These are phyloP conservation scores for Hanseniaspora taiwanica DNA, from an alignment of 805 yeast species.

Conservation along the genomic window DNA sequence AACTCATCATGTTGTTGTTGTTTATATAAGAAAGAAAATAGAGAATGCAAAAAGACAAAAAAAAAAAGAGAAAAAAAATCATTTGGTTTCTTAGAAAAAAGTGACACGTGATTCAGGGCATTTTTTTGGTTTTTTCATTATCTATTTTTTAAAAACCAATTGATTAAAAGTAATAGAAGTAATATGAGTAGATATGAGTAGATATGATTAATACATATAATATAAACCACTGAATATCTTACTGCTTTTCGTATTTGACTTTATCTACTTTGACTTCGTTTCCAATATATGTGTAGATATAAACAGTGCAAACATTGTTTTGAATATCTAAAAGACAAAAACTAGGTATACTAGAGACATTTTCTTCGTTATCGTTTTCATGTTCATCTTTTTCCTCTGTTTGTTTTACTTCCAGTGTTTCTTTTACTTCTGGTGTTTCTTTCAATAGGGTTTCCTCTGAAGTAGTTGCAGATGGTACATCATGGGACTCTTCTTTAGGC, in stretches of 20 bases:
- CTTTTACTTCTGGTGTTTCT: background rate
- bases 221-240: constrained; percentile 9
- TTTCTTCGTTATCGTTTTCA: constrained; percentile 5
- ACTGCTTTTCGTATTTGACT: constrained; percentile 47
- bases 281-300: constrained; percentile 55
- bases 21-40: too few species aligned
- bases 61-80: too few species aligned
- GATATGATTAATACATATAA: background rate
- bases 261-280: constrained; percentile 88
- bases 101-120: too few species aligned
- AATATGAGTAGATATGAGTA: too few species aligned
- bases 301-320: constrained; percentile 63
- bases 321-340: constrained; percentile 84
- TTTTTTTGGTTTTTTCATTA: too few species aligned
- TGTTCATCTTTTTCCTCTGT: constrained; percentile 12
- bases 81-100: too few species aligned
- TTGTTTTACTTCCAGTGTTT: constrained; percentile 2
- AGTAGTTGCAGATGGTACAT: too few species aligned
- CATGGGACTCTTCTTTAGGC: constrained; percentile 1
- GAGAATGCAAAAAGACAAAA: too few species aligned
- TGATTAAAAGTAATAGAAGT: too few species aligned
- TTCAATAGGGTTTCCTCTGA: background rate
- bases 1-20: too few species aligned
- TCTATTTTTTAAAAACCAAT: too few species aligned
- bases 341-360: constrained; percentile 48